A percentile compares a stretch with the other conserved stretches of the same genome.
Conservation (phyloP, 441 rosid genomes). For the Syzygium malaccense region DNA sequence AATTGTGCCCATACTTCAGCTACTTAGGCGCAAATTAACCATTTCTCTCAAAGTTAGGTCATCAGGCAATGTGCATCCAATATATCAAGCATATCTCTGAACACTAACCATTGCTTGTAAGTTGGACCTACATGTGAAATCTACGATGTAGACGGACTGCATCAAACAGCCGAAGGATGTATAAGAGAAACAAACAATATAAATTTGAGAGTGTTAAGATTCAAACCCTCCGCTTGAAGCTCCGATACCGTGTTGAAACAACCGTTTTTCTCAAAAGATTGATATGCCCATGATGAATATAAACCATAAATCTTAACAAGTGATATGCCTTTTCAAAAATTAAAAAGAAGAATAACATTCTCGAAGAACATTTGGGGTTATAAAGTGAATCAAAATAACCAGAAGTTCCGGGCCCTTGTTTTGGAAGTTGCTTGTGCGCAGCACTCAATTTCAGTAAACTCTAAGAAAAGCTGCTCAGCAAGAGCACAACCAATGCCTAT, state of each 20-base stretch:
- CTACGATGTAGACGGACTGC: not conserved
- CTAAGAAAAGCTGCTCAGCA: not conserved
- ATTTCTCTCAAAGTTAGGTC: not conserved
- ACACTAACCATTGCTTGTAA: not conserved
- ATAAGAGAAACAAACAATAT: not conserved
- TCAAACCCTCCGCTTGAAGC: not conserved
- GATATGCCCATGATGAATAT: not conserved
- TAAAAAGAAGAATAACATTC: not conserved
- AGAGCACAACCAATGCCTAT: not conserved
- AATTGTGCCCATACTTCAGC: not conserved
- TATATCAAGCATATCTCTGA: not conserved
- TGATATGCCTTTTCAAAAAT: not conserved
- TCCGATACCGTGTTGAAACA: not conserved
- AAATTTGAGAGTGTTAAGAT: not conserved
- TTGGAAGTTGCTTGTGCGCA: not conserved
- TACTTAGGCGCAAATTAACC: not conserved
- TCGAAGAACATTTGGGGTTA: not conserved
- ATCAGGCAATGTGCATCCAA: not conserved
- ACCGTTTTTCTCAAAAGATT: not conserved
- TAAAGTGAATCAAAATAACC: not conserved
- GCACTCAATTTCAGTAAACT: not conserved
- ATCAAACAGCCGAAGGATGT: not conserved
- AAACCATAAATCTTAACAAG: not conserved
- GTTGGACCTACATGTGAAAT: not conserved
- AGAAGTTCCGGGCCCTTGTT: not conserved